Percentiles rank a stretch among this genome's conserved stretches.
Conservation (phyloP, 2,329 filamentous ascomycete species). For the Lasiodiplodia citricola region DNA sequence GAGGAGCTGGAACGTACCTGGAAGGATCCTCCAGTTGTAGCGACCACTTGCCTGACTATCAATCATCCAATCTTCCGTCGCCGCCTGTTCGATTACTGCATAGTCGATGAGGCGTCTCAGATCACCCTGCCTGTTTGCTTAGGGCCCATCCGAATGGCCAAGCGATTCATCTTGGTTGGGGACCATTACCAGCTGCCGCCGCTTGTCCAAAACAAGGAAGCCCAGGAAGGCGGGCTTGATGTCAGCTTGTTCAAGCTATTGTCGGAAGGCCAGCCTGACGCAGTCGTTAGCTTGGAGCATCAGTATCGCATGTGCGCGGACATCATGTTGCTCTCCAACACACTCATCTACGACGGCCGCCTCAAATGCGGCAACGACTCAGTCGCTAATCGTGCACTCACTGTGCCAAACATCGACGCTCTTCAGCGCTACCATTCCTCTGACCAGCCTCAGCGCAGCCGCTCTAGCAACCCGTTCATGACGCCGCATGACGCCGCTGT, state of each 20-base stretch:
- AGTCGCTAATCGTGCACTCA: slow-evolving; percentile 72
- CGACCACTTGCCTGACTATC: slow-evolving; percentile 92
- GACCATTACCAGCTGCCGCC: slow-evolving; percentile 97
- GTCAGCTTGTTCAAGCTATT: slow-evolving; percentile 92
- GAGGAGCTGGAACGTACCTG: slow-evolving; percentile 85
- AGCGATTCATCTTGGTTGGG: slow-evolving; percentile 91
- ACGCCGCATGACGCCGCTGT: neutral
- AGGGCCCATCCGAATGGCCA: slow-evolving; percentile 90
- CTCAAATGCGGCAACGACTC: slow-evolving; percentile 85
- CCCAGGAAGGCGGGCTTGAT: slow-evolving; percentile 83
- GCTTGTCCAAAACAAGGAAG: slow-evolving; percentile 89
- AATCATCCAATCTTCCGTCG: slow-evolving; percentile 88
- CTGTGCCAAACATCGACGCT: slow-evolving; percentile 60
- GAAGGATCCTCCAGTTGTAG: slow-evolving; percentile 86
- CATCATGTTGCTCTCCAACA: slow-evolving; percentile 92
- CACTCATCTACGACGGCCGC: slow-evolving; percentile 87
- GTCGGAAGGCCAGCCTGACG: slow-evolving; percentile 83
- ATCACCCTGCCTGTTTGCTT: slow-evolving; percentile 95
- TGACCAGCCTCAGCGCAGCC: neutral
- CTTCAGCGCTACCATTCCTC: slow-evolving; percentile 42
- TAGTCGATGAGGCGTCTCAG: slow-evolving; percentile 96
- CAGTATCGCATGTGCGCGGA: slow-evolving; percentile 99
- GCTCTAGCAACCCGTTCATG: slow-evolving; percentile 1
- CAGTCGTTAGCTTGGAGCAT: slow-evolving; percentile 89
- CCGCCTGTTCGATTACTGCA: slow-evolving; percentile 94